phyloP scores from a whole-genome alignment of 176 grass and related monocot genomes.

The Oryza brachyantha region DNA sequence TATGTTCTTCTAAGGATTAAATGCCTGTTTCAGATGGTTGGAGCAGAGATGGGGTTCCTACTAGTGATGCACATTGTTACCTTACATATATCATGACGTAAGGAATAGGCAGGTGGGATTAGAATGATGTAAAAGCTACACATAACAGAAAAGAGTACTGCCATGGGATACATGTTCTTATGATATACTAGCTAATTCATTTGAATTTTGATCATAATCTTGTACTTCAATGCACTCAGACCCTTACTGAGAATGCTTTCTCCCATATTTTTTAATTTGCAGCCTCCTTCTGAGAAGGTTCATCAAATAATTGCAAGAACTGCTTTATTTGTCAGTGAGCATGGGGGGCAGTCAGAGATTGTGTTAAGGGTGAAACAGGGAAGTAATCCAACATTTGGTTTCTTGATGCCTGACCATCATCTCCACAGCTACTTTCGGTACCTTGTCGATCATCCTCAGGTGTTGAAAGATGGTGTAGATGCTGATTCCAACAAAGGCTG shows the following conservation, averaged over 20 bases:
- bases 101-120: constrained; percentile 95
- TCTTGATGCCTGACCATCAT: constrained; percentile 92
- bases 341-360: constrained; percentile 94
- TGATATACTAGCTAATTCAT: constrained; percentile 22
- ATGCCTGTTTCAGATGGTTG: constrained; percentile 95
- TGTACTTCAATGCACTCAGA: constrained; percentile 30
- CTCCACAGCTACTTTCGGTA: constrained; percentile 84
- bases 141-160: constrained; percentile 50
- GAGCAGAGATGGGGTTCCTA: constrained; percentile 97
- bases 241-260: constrained; percentile 35
- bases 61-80: constrained; percentile 77
- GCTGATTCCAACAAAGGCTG: constrained; percentile 11
- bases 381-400: constrained; percentile 93
- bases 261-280: constrained; percentile 27
- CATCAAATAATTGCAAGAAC: constrained; percentile 96
- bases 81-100: constrained; percentile 91
- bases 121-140: constrained; percentile 67
- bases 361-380: constrained; percentile 93
- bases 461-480: constrained; percentile 45
- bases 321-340: constrained; percentile 81
- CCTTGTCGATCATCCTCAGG: constrained; percentile 74
- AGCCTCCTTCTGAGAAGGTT: constrained; percentile 82
- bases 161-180: constrained; percentile 39
- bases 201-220: constrained; percentile 21
- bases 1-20: constrained; percentile 85